Base-by-base conservation (phyloP, 139 green algal genomes). In the Edaphochlamys debaryana region DNA sequence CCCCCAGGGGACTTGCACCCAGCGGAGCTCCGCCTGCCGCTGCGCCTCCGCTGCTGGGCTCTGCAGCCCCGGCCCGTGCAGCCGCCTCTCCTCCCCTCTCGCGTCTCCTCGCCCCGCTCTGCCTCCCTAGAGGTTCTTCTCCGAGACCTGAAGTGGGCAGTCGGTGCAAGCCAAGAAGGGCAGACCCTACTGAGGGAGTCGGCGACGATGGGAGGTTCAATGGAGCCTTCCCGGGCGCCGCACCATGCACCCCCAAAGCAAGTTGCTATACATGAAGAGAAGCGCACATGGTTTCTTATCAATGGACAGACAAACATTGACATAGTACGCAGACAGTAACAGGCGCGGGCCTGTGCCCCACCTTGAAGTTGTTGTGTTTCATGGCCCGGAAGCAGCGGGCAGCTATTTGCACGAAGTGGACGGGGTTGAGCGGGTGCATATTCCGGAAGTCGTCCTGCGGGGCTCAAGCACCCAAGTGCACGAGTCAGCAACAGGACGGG, bases 361-460 rank as follows among this genome's bases (percentile, higher is more conserved):
- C 74, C 74, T 81, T 81, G 74, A 81, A 81, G 20, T 81, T 29
- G 40, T 81, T 81, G 38, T 81, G 45, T 30, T 67, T 67, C 77
- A 83, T 83, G 63, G 77, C 63, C 25, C 32, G 63, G 77, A 83
- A 83, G 34, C 63, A 75, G 7, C 45, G 42, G n/a, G 2, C 38
- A 19, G 77, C 77, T 25, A 83, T 83, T 7, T 38, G 63, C 7
- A 83, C 4, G 62, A 75, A 83, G 45, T 83, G 63, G 15, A 64
- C 67, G 4, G 77, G 77, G 5, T 75, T 74, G 41, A 83, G 63
- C 34, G 63, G 63, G 32, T 83, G 74, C n/a, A 83, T 42, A 22
- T 27, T 4, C 42, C 67, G 74, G 64, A 83, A 83, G 63, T 83
- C 77, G 4, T 69, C 77, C 77, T 83, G 64, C 58, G 22, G 30